Conservation (phyloP, 2,329 filamentous ascomycete species). For the Calonectria pseudoturangicola region DNA sequence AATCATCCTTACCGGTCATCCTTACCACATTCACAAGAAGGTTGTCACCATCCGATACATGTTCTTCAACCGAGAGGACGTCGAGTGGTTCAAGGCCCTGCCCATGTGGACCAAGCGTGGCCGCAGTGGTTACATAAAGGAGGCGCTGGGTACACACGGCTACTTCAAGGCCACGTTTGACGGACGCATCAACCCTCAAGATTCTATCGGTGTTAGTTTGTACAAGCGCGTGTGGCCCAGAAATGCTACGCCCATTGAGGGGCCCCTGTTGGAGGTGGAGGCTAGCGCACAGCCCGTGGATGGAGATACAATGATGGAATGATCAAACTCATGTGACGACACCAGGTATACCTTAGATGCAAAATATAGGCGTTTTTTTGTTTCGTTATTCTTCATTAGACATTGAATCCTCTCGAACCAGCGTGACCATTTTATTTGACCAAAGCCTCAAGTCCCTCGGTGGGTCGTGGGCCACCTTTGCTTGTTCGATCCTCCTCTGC, state of each 20-base stretch:
- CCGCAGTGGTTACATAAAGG: slow-evolving; percentile 93
- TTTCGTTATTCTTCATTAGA: slow-evolving; percentile 35
- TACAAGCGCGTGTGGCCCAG: slow-evolving; percentile 92
- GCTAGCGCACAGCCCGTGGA: slow-evolving; percentile 46
- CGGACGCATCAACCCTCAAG: slow-evolving; percentile 94
- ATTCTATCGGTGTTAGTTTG: slow-evolving; percentile 91
- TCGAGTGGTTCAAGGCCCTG: slow-evolving; percentile 97
- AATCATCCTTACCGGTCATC: slow-evolving; percentile 94
- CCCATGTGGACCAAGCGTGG: slow-evolving; percentile 96
- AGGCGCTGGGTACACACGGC: slow-evolving; percentile 95
- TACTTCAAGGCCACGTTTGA: slow-evolving; percentile 99
- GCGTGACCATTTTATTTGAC: slow-evolving; percentile 29
- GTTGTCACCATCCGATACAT: slow-evolving; percentile 98
- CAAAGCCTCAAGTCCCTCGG: slow-evolving; percentile 72
- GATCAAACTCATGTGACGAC: slow-evolving; percentile 55
- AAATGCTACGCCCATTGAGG: slow-evolving; percentile 71
- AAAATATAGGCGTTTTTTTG: slow-evolving; percentile 53
- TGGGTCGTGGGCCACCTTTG: slow-evolving; percentile 75
- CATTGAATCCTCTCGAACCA: background rate
- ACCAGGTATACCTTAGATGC: slow-evolving; percentile 55
- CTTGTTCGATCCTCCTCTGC: slow-evolving; percentile 77
- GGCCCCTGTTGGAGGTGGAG: slow-evolving; percentile 63
- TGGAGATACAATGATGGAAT: slow-evolving; percentile 61
- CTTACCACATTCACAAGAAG: slow-evolving; percentile 99
- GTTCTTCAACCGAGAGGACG: slow-evolving; percentile 98